Base-by-base conservation (phyloP, 148 eudicot species). In the Selenicereus undatus region DNA sequence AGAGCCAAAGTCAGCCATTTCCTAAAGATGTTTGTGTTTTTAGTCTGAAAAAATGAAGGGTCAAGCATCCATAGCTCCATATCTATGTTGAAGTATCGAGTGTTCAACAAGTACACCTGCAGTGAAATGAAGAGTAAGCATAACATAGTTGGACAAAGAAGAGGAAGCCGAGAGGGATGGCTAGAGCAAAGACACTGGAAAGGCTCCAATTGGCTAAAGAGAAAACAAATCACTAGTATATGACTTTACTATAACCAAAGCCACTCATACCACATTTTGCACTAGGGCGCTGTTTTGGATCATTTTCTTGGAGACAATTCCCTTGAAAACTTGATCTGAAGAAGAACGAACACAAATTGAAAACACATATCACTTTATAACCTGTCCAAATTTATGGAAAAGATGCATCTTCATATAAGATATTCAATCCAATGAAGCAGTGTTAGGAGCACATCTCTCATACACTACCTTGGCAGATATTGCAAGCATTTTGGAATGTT, bases 251-350 rank as follows among this genome's bases (percentile, higher is more conserved):
- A 3, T 29, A 52, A 56, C 42, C 32, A 18, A 26, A 77, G 45
- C 1, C 20, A 66, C 24, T 76, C 90, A 14, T 90, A 97, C 99
- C 98, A 86, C 99, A 97, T 83, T 85, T 88, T 74, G 90, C 76
- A 83, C 84, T 20, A 27, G 95, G 69, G 27, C 98, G 93, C 81
- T 89, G 98, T 86, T 84, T 89, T 39, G 87, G 83, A 80, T 90
- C 88, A 88, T 85, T 90, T 66, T 85, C 88, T 9, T 88, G 80
- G 77, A 93, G 91, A 89, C 99, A 97, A 78, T 97, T 97, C 76
- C 98, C 98, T 82, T 82, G 90, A 86, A 97, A 97, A 87, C 92
- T 92, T 32, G 86, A 75, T 78, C 99, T 97, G 88, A 80, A 88
- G 52, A 64, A 52, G 75, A 66, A 43, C 18, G 6, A 66, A 66